Base-by-base conservation (phyloP, 768 basidiomycete species). In the Lyophyllum shimeji region DNA sequence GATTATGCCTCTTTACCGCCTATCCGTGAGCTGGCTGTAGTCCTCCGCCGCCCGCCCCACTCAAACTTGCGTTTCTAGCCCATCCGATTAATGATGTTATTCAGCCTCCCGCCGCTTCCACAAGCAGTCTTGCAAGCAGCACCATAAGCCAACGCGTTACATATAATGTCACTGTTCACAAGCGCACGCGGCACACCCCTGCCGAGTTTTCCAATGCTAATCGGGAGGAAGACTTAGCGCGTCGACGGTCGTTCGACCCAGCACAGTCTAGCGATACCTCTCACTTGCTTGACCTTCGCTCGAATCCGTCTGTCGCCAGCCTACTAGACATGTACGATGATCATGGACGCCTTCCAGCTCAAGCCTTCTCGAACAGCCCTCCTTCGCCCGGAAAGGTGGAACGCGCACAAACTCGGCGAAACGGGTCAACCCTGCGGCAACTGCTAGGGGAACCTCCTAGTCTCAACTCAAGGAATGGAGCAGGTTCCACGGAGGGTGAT, bases 241-340 rank as follows among this genome's bases (percentile, higher is more conserved):
- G 69, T 46, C 64, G 58, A 43, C 52, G 63, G 57, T 49, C 31
- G 39, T 56, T 60, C 52, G 53, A 59, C 60, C 57, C 80, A 71
- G 27, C 69, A 69, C 68, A 77, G 71, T 31, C 78, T 67, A 55
- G 73, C 68, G 73, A 82, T 55, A 70, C 74, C 58, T 78, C 73
- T 57, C 82, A 87, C 25, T 72, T 87, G 9, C 69, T 81, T 12
- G 72, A 80, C 20, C 76, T 93, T 45, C 85, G 85, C 43, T 83
- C 85, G 24, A 89, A 93, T 58, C 89, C 90, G 2, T 92, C 90
- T 20, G 87, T 93, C 25, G 86, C 79, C 13, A 91, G 86, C 61
- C 72, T 93, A 21, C 71, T 92, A 33, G 78, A 83, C 53, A 73
- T 90, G 59, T 93, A 91, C 61, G 89, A 91, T 61, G 83, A 88